Percentiles rank a stretch among this genome's conserved stretches.
phyloP scores from a whole-genome alignment of 805 yeast species.

The Danielozyma ontarioensis region DNA sequence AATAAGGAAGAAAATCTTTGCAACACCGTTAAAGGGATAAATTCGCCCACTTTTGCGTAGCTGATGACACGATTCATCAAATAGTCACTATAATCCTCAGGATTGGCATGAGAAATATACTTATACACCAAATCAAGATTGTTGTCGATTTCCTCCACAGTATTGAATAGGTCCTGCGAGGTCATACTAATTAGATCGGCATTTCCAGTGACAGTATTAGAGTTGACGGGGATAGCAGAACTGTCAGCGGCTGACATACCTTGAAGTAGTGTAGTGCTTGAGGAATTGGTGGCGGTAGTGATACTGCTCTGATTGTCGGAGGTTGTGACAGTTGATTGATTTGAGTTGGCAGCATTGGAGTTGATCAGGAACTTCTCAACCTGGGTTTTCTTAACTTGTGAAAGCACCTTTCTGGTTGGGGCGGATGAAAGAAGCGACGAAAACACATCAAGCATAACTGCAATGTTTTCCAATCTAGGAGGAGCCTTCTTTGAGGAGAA shows the following conservation, averaged over 20 bases:
- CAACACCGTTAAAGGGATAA: slow-evolving; percentile 21
- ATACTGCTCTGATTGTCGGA: not conserved
- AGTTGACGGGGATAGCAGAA: not conserved
- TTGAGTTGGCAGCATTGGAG: not conserved
- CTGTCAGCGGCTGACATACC: not conserved
- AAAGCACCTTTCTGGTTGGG: slow-evolving; percentile 21
- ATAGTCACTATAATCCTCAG: slow-evolving; percentile 24
- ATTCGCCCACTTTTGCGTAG: slow-evolving; percentile 18
- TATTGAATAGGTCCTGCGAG: not conserved
- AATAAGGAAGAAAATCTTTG: slow-evolving; percentile 31
- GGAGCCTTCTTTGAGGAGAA: not conserved
- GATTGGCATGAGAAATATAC: slow-evolving; percentile 33
- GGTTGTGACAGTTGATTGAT: too few relatives aligned
- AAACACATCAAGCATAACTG: slow-evolving; percentile 20
- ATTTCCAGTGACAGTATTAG: not conserved
- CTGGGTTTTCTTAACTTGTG: slow-evolving; percentile 16
- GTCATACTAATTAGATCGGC: not conserved
- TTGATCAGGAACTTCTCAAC: slow-evolving; percentile 2
- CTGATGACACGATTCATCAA: slow-evolving; percentile 19
- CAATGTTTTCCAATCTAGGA: not conserved
- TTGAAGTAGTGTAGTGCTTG: not conserved
- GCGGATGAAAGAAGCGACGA: slow-evolving; percentile 25
- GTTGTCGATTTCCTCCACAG: slow-evolving; percentile 27
- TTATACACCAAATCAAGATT: slow-evolving; percentile 25
- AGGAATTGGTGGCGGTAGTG: not conserved